Evolutionary conservation across 441 rosid genomes (phyloP), one percentile per base, ranked within the genome.

Genomic region (Manihot esculenta): DNA sequence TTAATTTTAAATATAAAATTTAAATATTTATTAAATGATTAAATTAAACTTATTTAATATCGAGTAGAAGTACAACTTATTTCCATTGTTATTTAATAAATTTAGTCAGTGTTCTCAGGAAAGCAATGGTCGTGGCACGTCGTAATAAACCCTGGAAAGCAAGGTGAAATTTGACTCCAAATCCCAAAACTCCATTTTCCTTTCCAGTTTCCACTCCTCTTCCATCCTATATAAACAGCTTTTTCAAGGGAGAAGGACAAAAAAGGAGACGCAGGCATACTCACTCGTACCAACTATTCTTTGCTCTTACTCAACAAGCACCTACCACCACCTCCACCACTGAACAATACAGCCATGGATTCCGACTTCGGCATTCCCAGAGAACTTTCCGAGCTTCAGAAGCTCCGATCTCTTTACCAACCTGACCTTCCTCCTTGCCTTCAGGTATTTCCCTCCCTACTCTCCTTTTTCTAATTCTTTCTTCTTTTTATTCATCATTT

Each of bases 371-470:
- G 97, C 80, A 83, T 89, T 77, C 88, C 97, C 77, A 81, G 98
- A 78, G 94, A 93, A 80, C 99, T 93, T 78, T 95, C 99, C 70
- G 88, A 82, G 23, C 97, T 93, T 76, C 99, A 93, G 74, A 84
- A 86, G 66, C 88, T 79, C 76, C 92, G 98, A 69, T 89, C 99
- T 72, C 88, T 76, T 45, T 89, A 93, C 82, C 91, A 83, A 12
- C 97, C 99, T 0, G 83, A 82, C 17, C 91, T 95, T 65, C 98
- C 99, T 83, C 98, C 98, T 61, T 95, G 99, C 70, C 99, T 95
- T 33, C 91, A 93, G 98, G 98, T 90, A 56, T 71, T 26, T 23
- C 38, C 45, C 51, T 27, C 59, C 62, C 42, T 60, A 48, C 45
- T 71, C 44, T 35, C 7, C 27, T 50, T 5, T 5, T 33, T 62